Base-by-base conservation (phyloP, 2,329 filamentous ascomycete genomes). In the Rhynchosporium agropyri region DNA sequence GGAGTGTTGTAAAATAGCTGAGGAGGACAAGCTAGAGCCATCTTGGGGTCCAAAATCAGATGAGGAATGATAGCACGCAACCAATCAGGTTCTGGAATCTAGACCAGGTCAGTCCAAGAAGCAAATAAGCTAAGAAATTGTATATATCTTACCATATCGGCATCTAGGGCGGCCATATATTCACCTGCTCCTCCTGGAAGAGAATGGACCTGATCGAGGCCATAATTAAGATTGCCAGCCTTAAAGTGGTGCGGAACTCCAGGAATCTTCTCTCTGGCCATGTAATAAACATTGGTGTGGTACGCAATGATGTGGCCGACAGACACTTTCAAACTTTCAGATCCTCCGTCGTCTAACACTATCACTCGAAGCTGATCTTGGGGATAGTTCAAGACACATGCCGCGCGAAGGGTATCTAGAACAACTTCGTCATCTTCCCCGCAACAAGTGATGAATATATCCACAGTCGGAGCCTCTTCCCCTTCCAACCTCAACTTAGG, bases 1-100 rank as follows among this genome's bases (percentile, higher is more conserved):
- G 85, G 85, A 3, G 83, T 81, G 70, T 88, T 87, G 77, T 87
- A 87, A 74, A 87, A 88, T 3, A 84, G 79, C 76, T 76, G 84
- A 8, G 83, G 83, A 31, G 83, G 83, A 69, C 83, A 86, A 28
- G 81, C 83, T 57, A 86, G 77, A 56, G 82, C 83, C 77, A 85
- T 78, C 71, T 82, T 83, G 51, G 79, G 76, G 69, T 87, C 83
- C 9, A 61, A 62, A n/a, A 87, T 68, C 58, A 87, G 73, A 70
- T 88, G 85, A 61, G 85, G 83, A 28, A 87, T 73, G 15, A 84
- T 71, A 43, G 83, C 81, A 46, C 84, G 82, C n/a, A 88, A 78
- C 83, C 84, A 88, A 55, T 83, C 76, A 60, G 76, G 78, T 72
- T 87, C 83, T 7, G 84, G 83, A 73, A 88, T 88, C 33, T 36